Evolutionary conservation across 2,329 filamentous ascomycete species (phyloP), one percentile per base, ranked within the genome.

Genomic region (Fusarium bactridioides): DNA sequence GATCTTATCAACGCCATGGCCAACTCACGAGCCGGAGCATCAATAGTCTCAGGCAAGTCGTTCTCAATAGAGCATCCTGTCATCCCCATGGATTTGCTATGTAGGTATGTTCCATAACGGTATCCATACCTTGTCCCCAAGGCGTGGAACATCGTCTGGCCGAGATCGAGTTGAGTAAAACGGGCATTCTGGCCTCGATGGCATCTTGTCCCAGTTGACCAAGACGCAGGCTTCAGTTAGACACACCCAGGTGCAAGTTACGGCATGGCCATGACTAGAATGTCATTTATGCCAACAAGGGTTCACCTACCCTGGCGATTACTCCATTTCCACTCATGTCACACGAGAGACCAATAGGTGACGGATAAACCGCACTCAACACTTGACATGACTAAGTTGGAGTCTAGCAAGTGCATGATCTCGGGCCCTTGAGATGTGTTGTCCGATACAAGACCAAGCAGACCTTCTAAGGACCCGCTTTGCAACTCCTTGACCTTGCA

Each of bases 1-100:
- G 61, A 71, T 44, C 70, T 60, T 61, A 71, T 67, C 61, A 58
- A 64, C 57, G 48, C 69, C 58, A 70, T 69, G 61, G 62, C 58
- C 58, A 60, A 51, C 59, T 63, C 37, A 57, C 31, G 31, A 58
- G 54, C 57, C 37, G 54, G 61, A 44, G 60, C 53, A 45, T 67
- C 58, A 50, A 61, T 68, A 74, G 63, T 60, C 40, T 25, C 33
- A 27, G 47, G 33, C 41, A 47, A 61, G 63, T 61, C 58, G 55
- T 61, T 45, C 48, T 37, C 25, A 66, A 56, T 33, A 59, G 60
- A 66, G 35, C 43, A 44, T 53, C 29, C 31, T 47, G 29, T 21
- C 19, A 37, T 51, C 23, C 31, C 31, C 31, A 21, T 25, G 19
- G 21, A 13, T n/a, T 21, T 27, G 12, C 27, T 35, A 59, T 15